Conservation (phyloP, 177 flowering plant species). For the Vitis hybrid region DNA sequence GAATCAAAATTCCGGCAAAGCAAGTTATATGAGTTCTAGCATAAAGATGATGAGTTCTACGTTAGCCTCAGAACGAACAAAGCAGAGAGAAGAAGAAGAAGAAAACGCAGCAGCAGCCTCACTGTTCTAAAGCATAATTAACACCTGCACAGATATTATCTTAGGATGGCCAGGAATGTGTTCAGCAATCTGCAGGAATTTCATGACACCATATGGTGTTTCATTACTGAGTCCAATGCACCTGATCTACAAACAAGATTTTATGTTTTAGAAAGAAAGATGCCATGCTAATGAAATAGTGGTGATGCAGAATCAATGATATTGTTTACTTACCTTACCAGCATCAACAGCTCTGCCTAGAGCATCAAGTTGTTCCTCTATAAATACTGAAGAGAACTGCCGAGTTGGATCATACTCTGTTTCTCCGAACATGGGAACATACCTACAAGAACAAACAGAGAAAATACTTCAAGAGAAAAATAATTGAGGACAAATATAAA, state of each 20-base stretch:
- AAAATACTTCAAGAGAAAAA: constrained; percentile 5
- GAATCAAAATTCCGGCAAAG: constrained; percentile 78
- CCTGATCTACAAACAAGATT: constrained; percentile 55
- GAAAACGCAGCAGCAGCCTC: neutral
- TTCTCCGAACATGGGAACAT: constrained; percentile 96
- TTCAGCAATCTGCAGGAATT: constrained; percentile 63
- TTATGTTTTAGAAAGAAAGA: neutral
- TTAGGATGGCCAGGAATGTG: constrained; percentile 33
- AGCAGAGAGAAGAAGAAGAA: constrained; percentile 7
- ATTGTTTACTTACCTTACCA: constrained; percentile 57
- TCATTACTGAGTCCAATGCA: constrained; percentile 85
- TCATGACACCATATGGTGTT: constrained; percentile 89
- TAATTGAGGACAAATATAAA: neutral
- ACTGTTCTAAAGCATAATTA: constrained; percentile 8
- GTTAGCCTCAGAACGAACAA: constrained; percentile 6
- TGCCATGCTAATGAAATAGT: neutral
- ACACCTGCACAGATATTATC: constrained; percentile 77
- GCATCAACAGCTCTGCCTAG: constrained; percentile 62
- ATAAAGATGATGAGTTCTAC: constrained; percentile 11
- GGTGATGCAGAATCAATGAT: neutral
- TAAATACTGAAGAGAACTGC: constrained; percentile 42
- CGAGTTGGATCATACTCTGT: constrained; percentile 65
- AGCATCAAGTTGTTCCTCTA: constrained; percentile 79
- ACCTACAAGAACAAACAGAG: constrained; percentile 39
- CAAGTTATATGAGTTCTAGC: constrained; percentile 70